These are phyloP conservation scores for Nicotiana noctiflora DNA, from an alignment of 257 asterid species.

Conservation along the genomic window DNA sequence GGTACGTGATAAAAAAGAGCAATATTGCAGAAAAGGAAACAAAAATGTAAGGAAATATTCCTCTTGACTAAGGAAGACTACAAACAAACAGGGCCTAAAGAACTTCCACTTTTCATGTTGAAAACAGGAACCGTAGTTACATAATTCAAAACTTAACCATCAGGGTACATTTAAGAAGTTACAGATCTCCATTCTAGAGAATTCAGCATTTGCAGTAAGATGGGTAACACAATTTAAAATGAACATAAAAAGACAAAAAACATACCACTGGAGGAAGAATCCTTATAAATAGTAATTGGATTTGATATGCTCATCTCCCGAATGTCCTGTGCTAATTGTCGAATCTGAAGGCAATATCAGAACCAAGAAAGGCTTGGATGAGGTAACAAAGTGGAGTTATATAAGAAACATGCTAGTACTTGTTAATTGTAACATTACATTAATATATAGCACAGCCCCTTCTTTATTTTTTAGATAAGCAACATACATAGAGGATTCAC, in stretches of 20 bases:
- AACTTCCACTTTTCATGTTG: neutral
- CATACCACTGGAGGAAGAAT: slow-evolving; percentile 63
- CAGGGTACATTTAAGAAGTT: neutral
- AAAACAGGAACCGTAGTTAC: neutral
- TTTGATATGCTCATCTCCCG: slow-evolving; percentile 66
- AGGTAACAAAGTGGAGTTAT: slow-evolving; percentile 10
- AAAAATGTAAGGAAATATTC: neutral
- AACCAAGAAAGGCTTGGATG: slow-evolving; percentile 19
- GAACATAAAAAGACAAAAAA: neutral
- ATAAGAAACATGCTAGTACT: neutral
- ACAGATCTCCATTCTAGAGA: neutral
- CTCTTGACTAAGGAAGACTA: neutral
- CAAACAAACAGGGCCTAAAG: neutral
- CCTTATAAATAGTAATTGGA: slow-evolving; percentile 61
- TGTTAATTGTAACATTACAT: neutral
- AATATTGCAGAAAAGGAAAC: neutral
- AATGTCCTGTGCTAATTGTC: slow-evolving; percentile 69
- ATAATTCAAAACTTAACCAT: neutral
- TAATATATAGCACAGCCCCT: neutral
- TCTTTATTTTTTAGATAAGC: neutral
- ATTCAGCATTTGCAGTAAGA: neutral
- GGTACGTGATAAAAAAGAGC: neutral
- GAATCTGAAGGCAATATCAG: slow-evolving; percentile 45
- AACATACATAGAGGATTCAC: neutral
- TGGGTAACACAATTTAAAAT: neutral